Evolutionary conservation across 306 rosid species (phyloP), one percentile per base, ranked within the genome.

Genomic region (Adenanthera pavonina): DNA sequence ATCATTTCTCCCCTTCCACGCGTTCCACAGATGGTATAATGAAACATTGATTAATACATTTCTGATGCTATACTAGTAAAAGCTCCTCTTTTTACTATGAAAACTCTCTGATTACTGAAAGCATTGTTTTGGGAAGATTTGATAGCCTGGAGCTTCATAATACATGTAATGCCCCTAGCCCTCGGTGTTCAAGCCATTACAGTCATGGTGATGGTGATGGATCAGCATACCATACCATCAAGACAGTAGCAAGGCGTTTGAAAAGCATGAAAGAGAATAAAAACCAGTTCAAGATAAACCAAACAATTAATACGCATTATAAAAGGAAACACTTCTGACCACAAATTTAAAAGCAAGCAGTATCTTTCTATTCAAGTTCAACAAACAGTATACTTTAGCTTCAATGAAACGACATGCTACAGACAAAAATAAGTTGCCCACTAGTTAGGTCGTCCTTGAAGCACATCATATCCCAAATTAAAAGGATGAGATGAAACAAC

Each of bases 401-500:
- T 16, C 9, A 36, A 14, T 10, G 14, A n/a, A 17, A 10, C 8
- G 3, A 67, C 17, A 12, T 35, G 25, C n/a, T 15, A 36, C 47
- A 81, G 64, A 81, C 43, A 33, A 62, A 34, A 62, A 44, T 62
- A 62, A 62, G 43, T 14, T 62, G 20, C 20, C 43, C 10, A 14
- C 69, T 35, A 62, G 69, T 34, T 62, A 6, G 69, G 3, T 9
- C 34, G 15, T 35, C 5, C 4, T 13, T 2, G 10, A 15, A 62
- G 44, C 34, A 60, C 14, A 33, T 25, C 67, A 60, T 41, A 60
- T 10, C 40, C 67, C 11, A 12, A 60, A 60, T 25, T 60, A 3
- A 60, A 30, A 30, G 5, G 13, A 60, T 9, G 36, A 30, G 33
- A 12, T 25, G 33, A 60, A 30, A 60, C 16, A 11, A 33, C 17